phyloP scores from a whole-genome alignment of 148 eudicot genomes.

The Nyssa sinensis region DNA sequence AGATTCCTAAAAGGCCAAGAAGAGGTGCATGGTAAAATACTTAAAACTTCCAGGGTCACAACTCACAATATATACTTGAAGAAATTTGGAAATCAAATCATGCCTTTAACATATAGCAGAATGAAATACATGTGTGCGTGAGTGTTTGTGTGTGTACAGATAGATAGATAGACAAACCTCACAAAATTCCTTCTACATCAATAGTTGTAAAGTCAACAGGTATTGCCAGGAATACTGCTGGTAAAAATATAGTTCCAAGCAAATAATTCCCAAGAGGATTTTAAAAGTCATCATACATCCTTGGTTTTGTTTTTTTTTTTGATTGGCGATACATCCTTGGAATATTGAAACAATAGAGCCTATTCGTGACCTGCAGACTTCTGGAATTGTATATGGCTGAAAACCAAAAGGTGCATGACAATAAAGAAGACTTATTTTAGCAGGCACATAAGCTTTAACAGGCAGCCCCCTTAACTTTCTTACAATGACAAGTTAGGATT shows the following conservation, averaged over 20 bases:
- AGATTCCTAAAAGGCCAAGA: slow-evolving; percentile 55
- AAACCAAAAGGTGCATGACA: too few species aligned
- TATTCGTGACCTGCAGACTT: neutral
- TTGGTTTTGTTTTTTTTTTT: too few species aligned
- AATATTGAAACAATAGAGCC: neutral
- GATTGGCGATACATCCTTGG: neutral
- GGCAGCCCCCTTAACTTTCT: neutral
- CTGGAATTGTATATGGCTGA: neutral
- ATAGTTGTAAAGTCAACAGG: neutral
- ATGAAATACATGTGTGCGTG: neutral
- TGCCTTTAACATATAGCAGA: neutral
- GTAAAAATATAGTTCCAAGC: neutral
- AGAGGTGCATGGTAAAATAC: neutral
- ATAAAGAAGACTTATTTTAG: too few species aligned
- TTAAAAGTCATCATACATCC: neutral
- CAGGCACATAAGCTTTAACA: neutral
- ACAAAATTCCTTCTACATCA: neutral
- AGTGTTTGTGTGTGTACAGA: too few species aligned
- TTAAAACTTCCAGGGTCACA: neutral
- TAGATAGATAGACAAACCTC: too few species aligned
- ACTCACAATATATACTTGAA: too few species aligned
- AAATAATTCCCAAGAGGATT: neutral
- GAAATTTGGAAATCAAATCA: neutral
- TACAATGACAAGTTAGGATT: neutral
- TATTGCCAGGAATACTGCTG: neutral